Percentiles rank a stretch among this genome's conserved stretches.
These are phyloP conservation scores for Heracleum sosnowskyi DNA, from an alignment of 129 eudicot species.

Conservation along the genomic window DNA sequence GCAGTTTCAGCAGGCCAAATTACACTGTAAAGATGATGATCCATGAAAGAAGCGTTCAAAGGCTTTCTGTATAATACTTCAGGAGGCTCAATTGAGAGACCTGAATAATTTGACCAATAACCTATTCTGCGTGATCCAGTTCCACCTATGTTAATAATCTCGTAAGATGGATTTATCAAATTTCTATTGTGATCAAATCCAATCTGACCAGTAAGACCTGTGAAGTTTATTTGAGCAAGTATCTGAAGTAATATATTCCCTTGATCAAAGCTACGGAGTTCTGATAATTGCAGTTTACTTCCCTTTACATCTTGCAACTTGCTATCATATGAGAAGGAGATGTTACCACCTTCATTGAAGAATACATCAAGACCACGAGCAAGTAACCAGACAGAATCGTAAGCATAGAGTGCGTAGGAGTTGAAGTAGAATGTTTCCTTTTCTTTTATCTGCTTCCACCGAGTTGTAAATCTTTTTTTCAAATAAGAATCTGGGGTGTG, in stretches of 20 bases:
- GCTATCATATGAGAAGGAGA: constrained; percentile 17
- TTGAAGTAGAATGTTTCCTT: constrained; percentile 5
- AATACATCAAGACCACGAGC: constrained; percentile 23
- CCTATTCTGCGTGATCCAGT: constrained; percentile 23
- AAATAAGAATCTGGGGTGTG: constrained; percentile 25
- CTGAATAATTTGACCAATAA: constrained; percentile 26
- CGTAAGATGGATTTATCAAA: constrained; percentile 23
- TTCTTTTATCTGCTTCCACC: constrained; percentile 17
- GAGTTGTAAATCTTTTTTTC: constrained; percentile 7
- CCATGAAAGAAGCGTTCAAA: constrained; percentile 4
- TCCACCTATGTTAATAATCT: constrained; percentile 23
- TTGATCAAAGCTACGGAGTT: constrained; percentile 15
- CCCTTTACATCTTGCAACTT: constrained; percentile 9
- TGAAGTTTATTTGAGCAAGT: constrained; percentile 15
- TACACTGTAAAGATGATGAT: constrained; percentile 13
- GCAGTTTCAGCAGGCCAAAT: constrained; percentile 24
- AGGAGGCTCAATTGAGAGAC: constrained; percentile 20
- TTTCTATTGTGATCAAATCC: constrained; percentile 17
- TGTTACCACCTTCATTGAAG: constrained; percentile 18
- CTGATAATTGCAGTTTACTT: constrained; percentile 10
- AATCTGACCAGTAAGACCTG: constrained; percentile 20
- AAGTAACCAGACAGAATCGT: constrained; percentile 25
- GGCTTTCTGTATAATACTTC: constrained; percentile 17
- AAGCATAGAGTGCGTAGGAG: constrained; percentile 22
- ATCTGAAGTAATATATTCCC: constrained; percentile 14